Evolutionary conservation across 2,329 filamentous ascomycete genomes (phyloP), one percentile per base, ranked within the genome.

Genomic region (Orbilia oligospora): DNA sequence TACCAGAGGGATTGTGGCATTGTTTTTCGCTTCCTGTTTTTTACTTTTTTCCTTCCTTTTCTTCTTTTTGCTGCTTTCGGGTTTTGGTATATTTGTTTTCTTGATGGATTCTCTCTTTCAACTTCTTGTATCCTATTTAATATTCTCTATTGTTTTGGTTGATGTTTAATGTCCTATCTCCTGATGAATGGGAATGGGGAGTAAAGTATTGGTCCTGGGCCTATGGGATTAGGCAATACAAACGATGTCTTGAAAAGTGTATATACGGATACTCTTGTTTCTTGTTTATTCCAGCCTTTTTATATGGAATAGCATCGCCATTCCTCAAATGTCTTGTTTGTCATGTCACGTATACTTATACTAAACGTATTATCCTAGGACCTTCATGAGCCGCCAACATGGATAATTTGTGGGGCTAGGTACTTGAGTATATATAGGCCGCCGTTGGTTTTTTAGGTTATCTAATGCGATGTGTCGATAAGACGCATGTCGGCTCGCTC

Each of bases 111-210:
- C 30, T 12, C 6, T 12, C 22, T 41, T n/a, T 22, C 9, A n/a
- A n/a, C 22, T 9, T 58, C 5, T 61, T 61, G 56, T 61, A 61
- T 61, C 8, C 20, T 61, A 61, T 61, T 27, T 61, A 61, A 61
- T 61, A 61, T 61, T 44, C 22, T 24, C 48, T 24, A 20, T 46
- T 46, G 16, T 55, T n/a, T n/a, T 24, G 27, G 33, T 55, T 36
- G 12, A 10, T 10, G 51, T 33, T 55, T 55, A 10, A 33, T 55
- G 8, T 20, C 6, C 51, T 20, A n/a, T 53, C n/a, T 6, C 6
- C 38, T 12, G 3, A 16, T 2, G 38, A 2, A 9, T 14, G 9
- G 14, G 38, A n/a, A 41, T 4, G 38, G 36, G 38, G 12, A 41
- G 38, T 41, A 41, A 36, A 36, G 3, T 36, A 36, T 36, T 30